phyloP scores from a whole-genome alignment of 192 early-diverging fungal species.

The Backusella circina region DNA sequence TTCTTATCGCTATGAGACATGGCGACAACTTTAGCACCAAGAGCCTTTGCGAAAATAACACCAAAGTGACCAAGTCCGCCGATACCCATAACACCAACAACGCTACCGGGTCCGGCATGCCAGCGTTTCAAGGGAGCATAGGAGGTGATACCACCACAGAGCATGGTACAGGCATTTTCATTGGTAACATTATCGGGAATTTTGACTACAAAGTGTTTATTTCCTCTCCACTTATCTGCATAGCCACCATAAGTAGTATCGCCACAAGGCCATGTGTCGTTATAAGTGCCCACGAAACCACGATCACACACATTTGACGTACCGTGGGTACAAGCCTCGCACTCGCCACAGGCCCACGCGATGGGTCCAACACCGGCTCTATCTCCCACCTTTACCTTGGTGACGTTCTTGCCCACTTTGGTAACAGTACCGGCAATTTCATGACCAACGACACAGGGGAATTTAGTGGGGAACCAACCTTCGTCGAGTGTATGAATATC shows the following conservation, averaged over 20 bases:
- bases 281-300: constrained; percentile 46
- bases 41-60: constrained; percentile 47
- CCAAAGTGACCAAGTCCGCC: constrained; percentile 66
- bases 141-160: constrained; percentile 76
- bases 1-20: constrained; percentile 55
- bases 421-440: constrained; percentile 49
- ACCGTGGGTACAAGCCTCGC: constrained; percentile 37
- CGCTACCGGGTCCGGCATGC: constrained; percentile 34
- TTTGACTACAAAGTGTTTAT: constrained; percentile 56
- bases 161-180: constrained; percentile 58
- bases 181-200: constrained; percentile 43
- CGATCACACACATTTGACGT: constrained; percentile 40
- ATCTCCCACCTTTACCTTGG: constrained; percentile 42
- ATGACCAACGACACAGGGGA: constrained; percentile 49
- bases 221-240: constrained; percentile 42
- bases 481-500: constrained; percentile 63
- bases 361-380: constrained; percentile 60
- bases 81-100: constrained; percentile 7
- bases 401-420: constrained; percentile 36
- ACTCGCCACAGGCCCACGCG: constrained; percentile 52
- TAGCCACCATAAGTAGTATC: constrained; percentile 46
- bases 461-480: constrained; percentile 16
- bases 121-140: constrained; percentile 41
- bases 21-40: constrained; percentile 48
- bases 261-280: constrained; percentile 35